These are phyloP conservation scores for Urostyla sp. DNA, from an alignment of 73 alveolate species.

Conservation along the genomic window DNA sequence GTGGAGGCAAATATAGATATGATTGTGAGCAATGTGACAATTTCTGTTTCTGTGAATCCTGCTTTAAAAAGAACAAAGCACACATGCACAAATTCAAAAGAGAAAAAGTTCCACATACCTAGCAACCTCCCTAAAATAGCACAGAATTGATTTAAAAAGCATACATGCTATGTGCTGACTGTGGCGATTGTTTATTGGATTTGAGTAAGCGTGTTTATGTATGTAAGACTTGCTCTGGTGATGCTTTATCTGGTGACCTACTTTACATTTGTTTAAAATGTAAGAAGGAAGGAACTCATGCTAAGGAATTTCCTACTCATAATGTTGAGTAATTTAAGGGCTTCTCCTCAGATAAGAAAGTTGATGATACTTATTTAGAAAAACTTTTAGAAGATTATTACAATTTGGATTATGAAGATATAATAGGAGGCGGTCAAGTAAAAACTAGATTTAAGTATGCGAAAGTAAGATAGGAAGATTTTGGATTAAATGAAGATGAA, in stretches of 20 bases:
- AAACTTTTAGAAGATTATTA: conserved; percentile 87
- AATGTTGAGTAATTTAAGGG: conserved; percentile 55
- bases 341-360: no score
- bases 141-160: conserved; percentile 80
- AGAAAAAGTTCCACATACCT: conserved; percentile 84
- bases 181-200: conserved; percentile 43
- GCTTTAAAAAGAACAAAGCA: conserved; percentile 78
- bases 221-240: conserved; percentile 54
- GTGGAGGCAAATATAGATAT: conserved; percentile 92
- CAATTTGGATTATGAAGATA: conserved; percentile 93
- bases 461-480: conserved; percentile 87
- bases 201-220: conserved; percentile 49
- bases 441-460: conserved; percentile 93
- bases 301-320: no score
- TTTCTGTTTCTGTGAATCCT: conserved; percentile 92
- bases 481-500: conserved; percentile 96
- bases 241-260: conserved; percentile 65
- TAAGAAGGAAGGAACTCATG: conserved; percentile 73
- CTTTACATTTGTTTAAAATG: conserved; percentile 81
- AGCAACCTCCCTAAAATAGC: conserved; percentile 91
- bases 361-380: conserved; percentile 57
- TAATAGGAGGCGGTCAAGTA: conserved; percentile 90
- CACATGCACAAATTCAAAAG: conserved; percentile 91
- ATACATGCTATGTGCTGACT: conserved; percentile 53
- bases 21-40: conserved; percentile 96